Percentiles rank a stretch among this genome's conserved stretches.
phyloP scores from a whole-genome alignment of 2,329 filamentous ascomycete genomes.

The Cephalotrichum gorgonifer region DNA sequence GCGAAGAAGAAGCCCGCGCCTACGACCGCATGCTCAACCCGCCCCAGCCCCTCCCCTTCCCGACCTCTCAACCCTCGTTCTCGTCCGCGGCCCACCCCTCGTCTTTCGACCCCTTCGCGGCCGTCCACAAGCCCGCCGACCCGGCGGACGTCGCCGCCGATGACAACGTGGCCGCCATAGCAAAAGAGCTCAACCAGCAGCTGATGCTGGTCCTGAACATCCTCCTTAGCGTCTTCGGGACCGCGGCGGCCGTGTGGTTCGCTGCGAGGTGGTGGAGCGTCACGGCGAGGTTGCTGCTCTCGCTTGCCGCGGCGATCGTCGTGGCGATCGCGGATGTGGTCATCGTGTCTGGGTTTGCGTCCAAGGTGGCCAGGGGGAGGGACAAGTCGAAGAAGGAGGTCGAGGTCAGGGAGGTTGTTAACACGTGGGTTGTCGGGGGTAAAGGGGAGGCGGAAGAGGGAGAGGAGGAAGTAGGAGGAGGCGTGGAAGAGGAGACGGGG shows the following conservation, averaged over 20 bases:
- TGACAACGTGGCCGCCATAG: slow-evolving; percentile 52
- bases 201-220: slow-evolving; percentile 83
- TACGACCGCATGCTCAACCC: slow-evolving; percentile 76
- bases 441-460: slow-evolving; percentile 18
- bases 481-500: neutral
- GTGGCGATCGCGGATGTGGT: slow-evolving; percentile 69
- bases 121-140: slow-evolving; percentile 29
- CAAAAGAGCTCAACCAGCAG: slow-evolving; percentile 69
- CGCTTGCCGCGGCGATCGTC: slow-evolving; percentile 57
- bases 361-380: slow-evolving; percentile 60
- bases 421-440: slow-evolving; percentile 57
- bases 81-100: neutral
- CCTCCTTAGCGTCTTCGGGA: slow-evolving; percentile 72
- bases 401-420: slow-evolving; percentile 59
- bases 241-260: slow-evolving; percentile 70
- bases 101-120: slow-evolving; percentile 13
- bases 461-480: slow-evolving; percentile 9
- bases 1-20: slow-evolving; percentile 67
- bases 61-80: slow-evolving; percentile 14
- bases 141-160: slow-evolving; percentile 33
- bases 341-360: slow-evolving; percentile 66
- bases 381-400: slow-evolving; percentile 46
- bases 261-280: slow-evolving; percentile 66
- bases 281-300: slow-evolving; percentile 58
- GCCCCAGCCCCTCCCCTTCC: slow-evolving; percentile 15